These are phyloP conservation scores for Eucalyptus paniculata DNA, from an alignment of 345 rosid genomes.

Conservation along the genomic window DNA sequence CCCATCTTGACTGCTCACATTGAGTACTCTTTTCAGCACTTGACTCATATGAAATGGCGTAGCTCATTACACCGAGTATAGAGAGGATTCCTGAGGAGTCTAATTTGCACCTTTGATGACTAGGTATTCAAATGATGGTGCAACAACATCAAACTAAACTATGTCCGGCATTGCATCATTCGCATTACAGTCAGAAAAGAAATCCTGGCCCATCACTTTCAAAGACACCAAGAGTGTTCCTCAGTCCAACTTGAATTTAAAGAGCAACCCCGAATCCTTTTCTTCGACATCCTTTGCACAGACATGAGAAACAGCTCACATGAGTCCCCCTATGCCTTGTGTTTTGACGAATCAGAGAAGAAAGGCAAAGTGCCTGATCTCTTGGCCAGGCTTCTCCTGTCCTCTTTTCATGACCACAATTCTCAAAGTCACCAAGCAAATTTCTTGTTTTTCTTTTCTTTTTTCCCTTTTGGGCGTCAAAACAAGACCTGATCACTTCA, in stretches of 20 bases:
- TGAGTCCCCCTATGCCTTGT: neutral
- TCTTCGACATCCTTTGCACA: neutral
- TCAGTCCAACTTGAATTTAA: neutral
- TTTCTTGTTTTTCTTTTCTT: neutral
- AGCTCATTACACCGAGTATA: neutral
- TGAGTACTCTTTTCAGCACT: neutral
- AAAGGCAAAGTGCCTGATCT: neutral
- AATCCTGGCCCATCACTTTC: neutral
- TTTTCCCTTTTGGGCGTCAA: neutral
- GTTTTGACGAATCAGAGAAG: neutral
- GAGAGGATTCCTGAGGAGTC: neutral
- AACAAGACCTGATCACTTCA: neutral
- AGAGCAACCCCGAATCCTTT: neutral
- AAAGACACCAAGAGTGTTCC: neutral
- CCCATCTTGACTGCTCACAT: neutral
- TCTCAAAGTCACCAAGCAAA: neutral
- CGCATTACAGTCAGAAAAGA: neutral
- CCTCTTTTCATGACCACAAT: neutral
- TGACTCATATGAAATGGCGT: neutral
- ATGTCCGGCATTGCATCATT: neutral
- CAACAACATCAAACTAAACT: neutral
- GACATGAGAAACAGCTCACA: neutral
- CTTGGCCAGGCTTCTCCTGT: neutral
- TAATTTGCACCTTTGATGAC: neutral
- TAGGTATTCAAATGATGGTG: neutral